These are phyloP conservation scores for Candida ulmi DNA, from an alignment of 805 yeast genomes.

Conservation along the genomic window DNA sequence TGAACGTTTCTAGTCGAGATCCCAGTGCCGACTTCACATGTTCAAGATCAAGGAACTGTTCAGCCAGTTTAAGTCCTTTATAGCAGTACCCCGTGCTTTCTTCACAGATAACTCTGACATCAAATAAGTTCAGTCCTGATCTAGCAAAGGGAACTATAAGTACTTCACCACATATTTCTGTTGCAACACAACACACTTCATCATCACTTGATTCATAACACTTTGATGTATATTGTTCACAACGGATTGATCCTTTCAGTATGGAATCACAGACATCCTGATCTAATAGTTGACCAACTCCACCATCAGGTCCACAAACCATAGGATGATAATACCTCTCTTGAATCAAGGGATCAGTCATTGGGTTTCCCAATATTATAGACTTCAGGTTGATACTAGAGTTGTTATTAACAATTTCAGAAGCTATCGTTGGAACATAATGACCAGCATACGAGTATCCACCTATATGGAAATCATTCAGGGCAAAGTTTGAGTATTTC, in stretches of 20 bases:
- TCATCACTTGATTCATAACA: conserved; percentile 62
- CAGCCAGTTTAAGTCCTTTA: conserved; percentile 62
- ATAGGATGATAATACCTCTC: conserved; percentile 78
- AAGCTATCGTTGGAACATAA: conserved; percentile 67
- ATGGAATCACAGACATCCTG: conserved; percentile 66
- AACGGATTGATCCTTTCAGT: conserved; percentile 54
- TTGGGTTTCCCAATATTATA: conserved; percentile 87
- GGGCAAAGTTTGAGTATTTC: conserved; percentile 67
- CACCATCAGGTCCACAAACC: conserved; percentile 86
- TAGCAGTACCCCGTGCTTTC: conserved; percentile 68
- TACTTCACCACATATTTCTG: conserved; percentile 67
- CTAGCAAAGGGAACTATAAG: conserved; percentile 63
- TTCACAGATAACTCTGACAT: conserved; percentile 75
- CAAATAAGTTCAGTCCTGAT: conserved; percentile 85
- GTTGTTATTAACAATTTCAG: conserved; percentile 39
- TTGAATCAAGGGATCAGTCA: conserved; percentile 80
- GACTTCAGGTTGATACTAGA: conserved; percentile 64
- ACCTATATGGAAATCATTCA: conserved; percentile 64
- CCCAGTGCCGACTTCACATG: conserved; percentile 75
- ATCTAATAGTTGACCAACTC: conserved; percentile 68
- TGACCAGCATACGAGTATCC: conserved; percentile 87
- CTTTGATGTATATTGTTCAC: conserved; percentile 52
- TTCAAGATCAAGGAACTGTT: conserved; percentile 64
- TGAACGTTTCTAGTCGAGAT: conserved; percentile 70
- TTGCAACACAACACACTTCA: conserved; percentile 80